Evolutionary conservation across 2,329 filamentous ascomycete genomes (phyloP), one percentile per base, ranked within the genome.

Genomic region (Fusarium penzigii): DNA sequence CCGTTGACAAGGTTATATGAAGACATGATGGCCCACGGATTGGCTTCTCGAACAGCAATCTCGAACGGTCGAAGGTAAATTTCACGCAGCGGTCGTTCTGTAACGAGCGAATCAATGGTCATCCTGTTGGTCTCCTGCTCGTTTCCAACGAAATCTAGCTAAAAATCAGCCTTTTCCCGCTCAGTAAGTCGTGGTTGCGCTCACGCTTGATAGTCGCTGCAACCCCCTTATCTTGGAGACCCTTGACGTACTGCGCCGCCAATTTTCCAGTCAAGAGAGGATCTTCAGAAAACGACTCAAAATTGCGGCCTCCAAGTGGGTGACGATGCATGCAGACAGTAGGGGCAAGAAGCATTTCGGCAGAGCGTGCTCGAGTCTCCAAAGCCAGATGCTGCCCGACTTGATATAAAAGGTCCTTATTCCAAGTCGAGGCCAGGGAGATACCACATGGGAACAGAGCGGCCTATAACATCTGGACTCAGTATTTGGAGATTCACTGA

Each of bases 211-310:
- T 85, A 0, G 89, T 90, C 11, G 90, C 88, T 8, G 86, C 85
- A 38, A 94, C 81, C 1, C 87, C 86, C 54, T 84, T 86, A 20
- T 86, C 85, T 65, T 94, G 90, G 49, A 89, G 75, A 8, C 88
- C 88, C 44, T 82, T 84, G 65, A 90, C 86, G 56, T 89, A 89
- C 53, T 87, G 81, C 1, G 87, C 83, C 12, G 88, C 87, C 54
- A 92, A 74, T 56, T 86, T 88, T 32, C 89, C 89, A 0, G 89
- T 90, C 6, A 95, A 78, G 10, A 87, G 80, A 1, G 90, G 90
- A 60, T 94, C 90, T 69, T 94, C 90, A 0, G 88, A 91, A 68
- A 92, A 94, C 0, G 89, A 92, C 71, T 95, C 90, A 61, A 94
- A 95, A 58, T 92, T 92, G 53, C 90, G 81, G 16, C 90, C 90